A percentile compares a stretch with the other conserved stretches of the same genome.
These are phyloP conservation scores for Thinopyrum elongatum DNA, from an alignment of 176 grass and related monocot species.

Conservation along the genomic window DNA sequence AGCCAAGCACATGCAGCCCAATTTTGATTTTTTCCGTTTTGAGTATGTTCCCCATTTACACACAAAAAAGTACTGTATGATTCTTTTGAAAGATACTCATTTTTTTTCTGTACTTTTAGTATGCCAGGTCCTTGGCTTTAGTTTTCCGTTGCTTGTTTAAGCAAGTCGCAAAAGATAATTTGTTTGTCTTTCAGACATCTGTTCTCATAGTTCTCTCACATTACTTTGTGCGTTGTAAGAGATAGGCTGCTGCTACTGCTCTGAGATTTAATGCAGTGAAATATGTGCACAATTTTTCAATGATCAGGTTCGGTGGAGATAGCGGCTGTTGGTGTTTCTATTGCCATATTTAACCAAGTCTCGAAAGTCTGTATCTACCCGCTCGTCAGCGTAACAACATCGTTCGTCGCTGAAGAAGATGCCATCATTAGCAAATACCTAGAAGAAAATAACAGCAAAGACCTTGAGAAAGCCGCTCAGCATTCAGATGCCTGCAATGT, in stretches of 20 bases:
- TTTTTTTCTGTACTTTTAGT: background rate
- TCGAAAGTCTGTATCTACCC: constrained; percentile 97
- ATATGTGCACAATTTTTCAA: background rate
- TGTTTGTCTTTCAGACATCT: background rate
- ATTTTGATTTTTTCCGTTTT: background rate
- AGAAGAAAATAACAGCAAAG: constrained; percentile 50
- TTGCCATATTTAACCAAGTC: constrained; percentile 97
- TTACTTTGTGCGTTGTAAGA: background rate
- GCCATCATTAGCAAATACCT: constrained; percentile 68
- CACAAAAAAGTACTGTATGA: background rate
- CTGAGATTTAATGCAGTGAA: background rate
- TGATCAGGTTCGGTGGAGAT: constrained; percentile 75
- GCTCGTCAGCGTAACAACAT: constrained; percentile 93
- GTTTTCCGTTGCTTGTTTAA: background rate
- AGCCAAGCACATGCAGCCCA: background rate
- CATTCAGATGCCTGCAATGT: constrained; percentile 25
- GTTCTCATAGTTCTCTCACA: background rate
- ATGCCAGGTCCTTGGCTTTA: background rate
- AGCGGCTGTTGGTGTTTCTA: constrained; percentile 88
- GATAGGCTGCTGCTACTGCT: background rate
- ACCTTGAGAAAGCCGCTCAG: constrained; percentile 64
- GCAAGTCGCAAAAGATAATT: background rate
- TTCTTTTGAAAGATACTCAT: background rate
- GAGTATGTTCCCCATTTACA: background rate
- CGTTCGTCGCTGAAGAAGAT: constrained; percentile 98